phyloP scores from a whole-genome alignment of 2,329 filamentous ascomycete genomes.

The Zopfia rhizophila region DNA sequence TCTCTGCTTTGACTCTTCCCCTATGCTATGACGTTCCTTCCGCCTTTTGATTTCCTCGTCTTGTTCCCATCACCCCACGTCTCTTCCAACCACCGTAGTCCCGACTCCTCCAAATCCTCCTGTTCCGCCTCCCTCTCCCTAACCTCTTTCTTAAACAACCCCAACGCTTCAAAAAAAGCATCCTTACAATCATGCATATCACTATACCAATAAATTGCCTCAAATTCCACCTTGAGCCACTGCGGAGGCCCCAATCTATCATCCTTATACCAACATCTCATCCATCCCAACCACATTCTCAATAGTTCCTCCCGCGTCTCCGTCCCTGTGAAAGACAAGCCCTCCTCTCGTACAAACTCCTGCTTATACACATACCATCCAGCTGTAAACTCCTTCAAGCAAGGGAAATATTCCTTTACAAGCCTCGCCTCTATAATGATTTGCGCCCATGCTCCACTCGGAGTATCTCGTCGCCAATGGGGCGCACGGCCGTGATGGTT shows the following conservation, averaged over 20 bases:
- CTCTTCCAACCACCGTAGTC: conserved; percentile 23
- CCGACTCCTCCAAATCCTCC: conserved; percentile 24
- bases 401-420: conserved; percentile 24
- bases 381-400: conserved; percentile 18
- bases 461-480: background rate
- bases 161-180: conserved; percentile 17
- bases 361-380: conserved; percentile 9
- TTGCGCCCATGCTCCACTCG: conserved; percentile 3
- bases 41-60: background rate
- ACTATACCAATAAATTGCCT: background rate
- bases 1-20: too few species aligned
- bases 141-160: conserved; percentile 11
- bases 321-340: background rate
- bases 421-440: conserved; percentile 25
- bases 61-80: conserved; percentile 1
- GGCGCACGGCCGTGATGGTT: background rate
- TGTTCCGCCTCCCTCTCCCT: background rate
- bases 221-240: conserved; percentile 21
- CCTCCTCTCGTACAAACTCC: background rate
- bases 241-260: conserved; percentile 15
- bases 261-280: conserved; percentile 15
- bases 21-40: too few species aligned
- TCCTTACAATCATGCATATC: conserved; percentile 4
- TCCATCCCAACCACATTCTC: conserved; percentile 18
- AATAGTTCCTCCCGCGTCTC: conserved; percentile 2